A percentile compares a stretch with the other conserved stretches of the same genome.
Evolutionary conservation across 2,329 filamentous ascomycete species (phyloP).

Genomic region (Epichloe gansuensis): DNA sequence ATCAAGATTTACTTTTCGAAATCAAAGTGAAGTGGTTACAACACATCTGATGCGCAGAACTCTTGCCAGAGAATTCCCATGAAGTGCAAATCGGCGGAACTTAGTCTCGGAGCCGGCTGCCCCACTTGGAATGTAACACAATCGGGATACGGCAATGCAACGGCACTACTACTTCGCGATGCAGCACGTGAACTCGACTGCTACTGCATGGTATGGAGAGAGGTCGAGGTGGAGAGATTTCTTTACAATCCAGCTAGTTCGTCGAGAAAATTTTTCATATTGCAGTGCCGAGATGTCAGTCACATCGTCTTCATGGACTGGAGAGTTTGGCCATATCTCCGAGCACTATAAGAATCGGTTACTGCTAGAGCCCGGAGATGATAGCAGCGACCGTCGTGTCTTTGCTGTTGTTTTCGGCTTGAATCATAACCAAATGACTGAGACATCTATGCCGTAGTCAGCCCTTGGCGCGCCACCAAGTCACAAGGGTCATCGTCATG

Average conservation of each 20-base stretch:
- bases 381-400: background rate
- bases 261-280: no score
- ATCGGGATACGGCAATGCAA: slow-evolving; percentile 2
- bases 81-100: background rate
- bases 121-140: slow-evolving; percentile 4
- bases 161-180: background rate
- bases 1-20: no score
- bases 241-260: no score
- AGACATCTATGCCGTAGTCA: background rate
- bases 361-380: background rate
- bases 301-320: no score
- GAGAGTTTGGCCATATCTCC: no score
- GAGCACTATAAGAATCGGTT: no score
- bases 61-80: no score
- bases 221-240: no score
- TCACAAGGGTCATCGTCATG: background rate
- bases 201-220: no score
- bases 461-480: background rate
- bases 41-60: no score
- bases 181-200: background rate
- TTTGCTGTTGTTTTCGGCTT: background rate
- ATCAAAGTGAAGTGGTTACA: no score
- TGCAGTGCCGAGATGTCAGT: no score
- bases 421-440: background rate
- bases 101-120: background rate